phyloP scores from a whole-genome alignment of 2,329 filamentous ascomycete species.

The Diaporthe amygdali region DNA sequence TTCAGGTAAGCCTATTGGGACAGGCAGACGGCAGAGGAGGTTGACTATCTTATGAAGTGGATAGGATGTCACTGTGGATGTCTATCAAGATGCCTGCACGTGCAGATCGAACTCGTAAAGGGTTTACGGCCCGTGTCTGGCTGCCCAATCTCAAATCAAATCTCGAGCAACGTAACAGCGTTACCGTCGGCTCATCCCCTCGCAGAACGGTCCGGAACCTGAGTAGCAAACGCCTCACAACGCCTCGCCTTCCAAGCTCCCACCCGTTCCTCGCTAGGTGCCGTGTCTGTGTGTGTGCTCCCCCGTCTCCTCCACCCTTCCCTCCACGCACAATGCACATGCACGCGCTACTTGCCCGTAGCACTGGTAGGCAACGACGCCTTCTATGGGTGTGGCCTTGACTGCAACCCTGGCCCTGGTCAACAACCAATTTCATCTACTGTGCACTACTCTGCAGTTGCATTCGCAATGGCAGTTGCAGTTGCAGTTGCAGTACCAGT shows the following conservation, averaged over 20 bases:
- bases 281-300: not conserved
- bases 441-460: not conserved
- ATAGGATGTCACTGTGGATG: not conserved
- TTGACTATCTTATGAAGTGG: not conserved
- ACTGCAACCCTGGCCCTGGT: not conserved
- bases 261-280: not conserved
- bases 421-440: not conserved
- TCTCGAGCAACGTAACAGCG: not conserved
- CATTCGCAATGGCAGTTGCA: not conserved
- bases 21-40: not conserved
- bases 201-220: conserved; percentile 10
- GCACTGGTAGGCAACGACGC: not conserved
- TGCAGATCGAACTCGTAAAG: conserved; percentile 8
- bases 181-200: not conserved
- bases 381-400: not conserved
- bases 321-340: not conserved
- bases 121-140: not conserved
- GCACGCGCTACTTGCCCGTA: not conserved
- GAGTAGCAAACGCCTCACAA: not conserved
- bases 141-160: not conserved
- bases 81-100: conserved; percentile 1
- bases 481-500: not conserved
- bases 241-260: not conserved
- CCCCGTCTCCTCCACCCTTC: not conserved
- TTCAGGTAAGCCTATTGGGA: not conserved